phyloP scores from a whole-genome alignment of 768 basidiomycete species.

The Rhizopogon rudus region DNA sequence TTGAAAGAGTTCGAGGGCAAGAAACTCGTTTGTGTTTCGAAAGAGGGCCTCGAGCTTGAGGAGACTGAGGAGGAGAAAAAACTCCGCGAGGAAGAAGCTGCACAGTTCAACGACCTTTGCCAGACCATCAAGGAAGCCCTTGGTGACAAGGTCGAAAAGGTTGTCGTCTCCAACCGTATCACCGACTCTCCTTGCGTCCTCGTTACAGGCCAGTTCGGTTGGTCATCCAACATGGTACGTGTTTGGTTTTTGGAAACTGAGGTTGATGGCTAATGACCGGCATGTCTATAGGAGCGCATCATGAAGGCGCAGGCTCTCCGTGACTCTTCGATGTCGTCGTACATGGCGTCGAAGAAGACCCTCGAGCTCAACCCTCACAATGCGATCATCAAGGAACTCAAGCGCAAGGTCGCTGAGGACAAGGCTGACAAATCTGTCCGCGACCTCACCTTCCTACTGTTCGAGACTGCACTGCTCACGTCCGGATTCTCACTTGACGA shows the following conservation, averaged over 20 bases:
- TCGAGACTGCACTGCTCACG: slow-evolving; percentile 94
- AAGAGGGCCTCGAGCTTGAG: slow-evolving; percentile 98
- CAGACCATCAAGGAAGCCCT: slow-evolving; percentile 96
- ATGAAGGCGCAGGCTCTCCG: slow-evolving; percentile 99
- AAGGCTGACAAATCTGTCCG: slow-evolving; percentile 98
- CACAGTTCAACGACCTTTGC: slow-evolving; percentile 85
- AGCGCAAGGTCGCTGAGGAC: slow-evolving; percentile 92
- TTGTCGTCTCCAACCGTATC: slow-evolving; percentile 96
- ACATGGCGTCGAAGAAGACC: slow-evolving; percentile 99
- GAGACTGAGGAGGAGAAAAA: slow-evolving; percentile 99
- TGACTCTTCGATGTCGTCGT: slow-evolving; percentile 96
- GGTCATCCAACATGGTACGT: slow-evolving; percentile 97
- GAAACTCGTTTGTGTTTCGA: slow-evolving; percentile 96
- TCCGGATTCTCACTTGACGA: slow-evolving; percentile 96
- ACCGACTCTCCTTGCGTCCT: slow-evolving; percentile 94
- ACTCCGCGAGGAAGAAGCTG: slow-evolving; percentile 77
- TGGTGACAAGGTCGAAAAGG: slow-evolving; percentile 99
- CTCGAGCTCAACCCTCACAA: slow-evolving; percentile 92
- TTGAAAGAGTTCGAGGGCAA: slow-evolving; percentile 99
- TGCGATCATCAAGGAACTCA: slow-evolving; percentile 94
- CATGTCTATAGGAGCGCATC: slow-evolving; percentile 70
- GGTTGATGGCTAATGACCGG: background rate
- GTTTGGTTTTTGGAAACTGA: background rate
- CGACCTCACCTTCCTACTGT: slow-evolving; percentile 92
- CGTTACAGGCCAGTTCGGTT: slow-evolving; percentile 98